Evolutionary conservation across 2,329 filamentous ascomycete genomes (phyloP).

Genomic region (Trichoderma polysporum): DNA sequence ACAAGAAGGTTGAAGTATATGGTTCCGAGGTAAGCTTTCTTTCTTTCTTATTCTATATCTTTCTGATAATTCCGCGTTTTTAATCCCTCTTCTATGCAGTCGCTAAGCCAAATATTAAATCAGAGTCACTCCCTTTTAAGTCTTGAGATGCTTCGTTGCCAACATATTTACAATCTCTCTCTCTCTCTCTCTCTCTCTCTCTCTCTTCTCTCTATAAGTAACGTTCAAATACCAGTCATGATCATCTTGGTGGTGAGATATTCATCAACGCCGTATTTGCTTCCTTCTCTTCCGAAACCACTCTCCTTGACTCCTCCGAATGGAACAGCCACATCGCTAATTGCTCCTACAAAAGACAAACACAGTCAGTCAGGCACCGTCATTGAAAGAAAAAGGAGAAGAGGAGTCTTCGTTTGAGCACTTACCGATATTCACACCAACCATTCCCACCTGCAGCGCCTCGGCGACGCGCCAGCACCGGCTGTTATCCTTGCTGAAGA

Average conservation of each 20-base stretch:
- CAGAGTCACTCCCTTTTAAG: background rate
- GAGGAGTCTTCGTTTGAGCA: background rate
- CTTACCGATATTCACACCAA: conserved; percentile 43
- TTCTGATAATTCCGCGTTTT: background rate
- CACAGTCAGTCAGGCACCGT: too few species aligned
- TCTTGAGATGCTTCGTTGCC: background rate
- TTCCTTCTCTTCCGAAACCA: background rate
- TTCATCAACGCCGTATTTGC: background rate
- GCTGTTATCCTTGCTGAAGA: conserved; percentile 55
- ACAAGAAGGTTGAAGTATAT: background rate
- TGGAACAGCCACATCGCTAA: background rate
- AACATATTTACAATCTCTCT: too few species aligned
- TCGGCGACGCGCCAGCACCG: conserved; percentile 47
- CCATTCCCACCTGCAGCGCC: conserved; percentile 63
- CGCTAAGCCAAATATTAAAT: background rate
- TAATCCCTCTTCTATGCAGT: too few species aligned
- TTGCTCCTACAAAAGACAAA: background rate
- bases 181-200: background rate
- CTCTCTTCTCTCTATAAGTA: background rate
- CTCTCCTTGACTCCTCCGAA: background rate
- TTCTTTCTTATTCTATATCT: background rate
- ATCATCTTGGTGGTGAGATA: background rate
- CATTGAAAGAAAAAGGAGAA: background rate
- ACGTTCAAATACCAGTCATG: background rate
- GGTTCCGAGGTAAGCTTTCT: background rate